A percentile compares a stretch with the other conserved stretches of the same genome.
Conservation (phyloP, 345 rosid species). For the Citrus medica region DNA sequence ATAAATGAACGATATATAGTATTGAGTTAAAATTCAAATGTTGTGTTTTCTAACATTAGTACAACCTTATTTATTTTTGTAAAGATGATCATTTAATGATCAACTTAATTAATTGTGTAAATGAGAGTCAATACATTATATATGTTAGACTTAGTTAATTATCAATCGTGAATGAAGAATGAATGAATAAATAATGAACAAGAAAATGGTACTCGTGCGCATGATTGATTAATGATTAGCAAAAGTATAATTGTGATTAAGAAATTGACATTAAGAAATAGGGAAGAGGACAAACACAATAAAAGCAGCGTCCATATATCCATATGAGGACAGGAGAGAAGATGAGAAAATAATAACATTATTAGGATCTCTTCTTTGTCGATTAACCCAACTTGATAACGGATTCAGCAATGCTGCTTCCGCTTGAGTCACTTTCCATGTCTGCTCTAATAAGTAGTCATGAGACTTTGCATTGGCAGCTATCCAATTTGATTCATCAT, state of each 20-base stretch:
- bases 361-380: constrained; percentile 32
- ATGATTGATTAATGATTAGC: background rate
- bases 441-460: constrained; percentile 13
- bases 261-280: background rate
- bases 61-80: too few relatives aligned
- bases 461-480: background rate
- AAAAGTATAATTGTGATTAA: background rate
- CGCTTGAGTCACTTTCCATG: constrained; percentile 30
- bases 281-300: constrained; percentile 14
- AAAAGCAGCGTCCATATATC: constrained; percentile 1
- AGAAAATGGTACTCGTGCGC: background rate
- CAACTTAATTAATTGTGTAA: too few relatives aligned
- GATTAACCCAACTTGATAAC: constrained; percentile 21
- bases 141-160: too few relatives aligned
- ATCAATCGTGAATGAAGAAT: background rate
- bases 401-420: constrained; percentile 3
- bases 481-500: background rate
- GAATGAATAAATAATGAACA: background rate
- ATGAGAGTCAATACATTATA: too few relatives aligned
- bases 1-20: rapidly evolving
- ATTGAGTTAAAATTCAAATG: rapidly evolving
- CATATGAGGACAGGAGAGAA: constrained; percentile 13
- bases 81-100: too few relatives aligned
- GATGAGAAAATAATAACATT: constrained; percentile 14
- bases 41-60: too few relatives aligned